These are phyloP conservation scores for Metarhizium robertsii DNA, from an alignment of 2,329 filamentous ascomycete genomes.

Conservation along the genomic window DNA sequence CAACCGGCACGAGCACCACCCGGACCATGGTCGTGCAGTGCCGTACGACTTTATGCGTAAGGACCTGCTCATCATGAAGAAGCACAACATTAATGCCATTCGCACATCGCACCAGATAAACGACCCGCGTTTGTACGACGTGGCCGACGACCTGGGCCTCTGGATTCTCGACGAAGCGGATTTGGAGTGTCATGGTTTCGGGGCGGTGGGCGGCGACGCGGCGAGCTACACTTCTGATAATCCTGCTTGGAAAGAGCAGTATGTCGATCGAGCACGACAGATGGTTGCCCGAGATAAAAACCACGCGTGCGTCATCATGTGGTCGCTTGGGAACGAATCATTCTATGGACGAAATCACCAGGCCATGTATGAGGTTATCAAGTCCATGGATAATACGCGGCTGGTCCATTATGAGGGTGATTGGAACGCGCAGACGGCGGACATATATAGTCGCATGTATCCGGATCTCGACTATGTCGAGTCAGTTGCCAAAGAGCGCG, in stretches of 20 bases:
- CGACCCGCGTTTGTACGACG: constrained; percentile 48
- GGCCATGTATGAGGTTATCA: constrained; percentile 58
- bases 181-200: constrained; percentile 45
- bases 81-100: constrained; percentile 60
- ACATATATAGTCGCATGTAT: constrained; percentile 61
- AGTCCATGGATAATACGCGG: constrained; percentile 43
- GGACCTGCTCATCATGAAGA: constrained; percentile 59
- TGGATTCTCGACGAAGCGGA: constrained; percentile 53
- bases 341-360: constrained; percentile 61
- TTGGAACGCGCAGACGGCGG: constrained; percentile 43
- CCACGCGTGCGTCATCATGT: constrained; percentile 57
- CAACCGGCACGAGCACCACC: constrained; percentile 64
- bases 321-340: constrained; percentile 64
- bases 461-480: constrained; percentile 37
- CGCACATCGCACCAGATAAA: constrained; percentile 60
- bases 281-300: constrained; percentile 52
- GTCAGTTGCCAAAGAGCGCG: constrained; percentile 27
- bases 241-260: constrained; percentile 51
- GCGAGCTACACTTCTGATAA: constrained; percentile 46
- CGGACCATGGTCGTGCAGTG: constrained; percentile 50
- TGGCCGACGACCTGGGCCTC: constrained; percentile 54
- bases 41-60: constrained; percentile 49
- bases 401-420: constrained; percentile 61
- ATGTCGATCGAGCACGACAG: constrained; percentile 56
- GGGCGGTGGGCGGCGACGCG: constrained; percentile 24